Evolutionary conservation across 345 rosid species (phyloP), one percentile per base, ranked within the genome.

Genomic region (Kandelia obovata): DNA sequence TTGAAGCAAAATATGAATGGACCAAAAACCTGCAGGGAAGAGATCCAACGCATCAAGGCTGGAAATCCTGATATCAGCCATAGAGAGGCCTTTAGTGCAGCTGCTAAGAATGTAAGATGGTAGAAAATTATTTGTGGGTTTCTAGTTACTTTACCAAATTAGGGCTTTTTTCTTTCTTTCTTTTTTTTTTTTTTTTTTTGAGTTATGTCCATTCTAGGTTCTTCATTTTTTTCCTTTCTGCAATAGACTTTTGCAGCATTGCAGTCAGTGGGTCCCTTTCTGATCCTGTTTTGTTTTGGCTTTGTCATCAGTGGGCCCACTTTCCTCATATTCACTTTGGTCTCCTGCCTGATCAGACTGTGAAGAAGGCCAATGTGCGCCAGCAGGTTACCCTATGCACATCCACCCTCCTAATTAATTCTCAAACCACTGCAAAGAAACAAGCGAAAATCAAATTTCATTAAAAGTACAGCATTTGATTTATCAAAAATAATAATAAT

Each of bases 41-140:
- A 92, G 86, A 96, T 96, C 89, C 98, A 92, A 86, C 97, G 99
- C 67, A 92, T 96, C 87, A 96, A 96, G 83, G 98, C 98, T 66
- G 90, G 87, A 69, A 96, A 96, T 76, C 99, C 98, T 74, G 98
- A 96, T 77, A 96, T 96, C 46, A 96, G 96, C 79, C 99, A 96
- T 88, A 86, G 99, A 79, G 99, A 96, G 73, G 99, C 99, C 69
- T 96, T 96, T 69, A 90, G 99, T 81, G 99, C 98, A 31, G 99
- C 99, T 79, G 99, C 99, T 55, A 96, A 96, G 84, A 96, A 96
- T 80, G 99, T 96, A 73, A 88, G 91, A 75, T 71, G 77, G 79
- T 60, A 23, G 55, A 66, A 58, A 25, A 11, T 70, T 59, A 30
- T 53, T 34, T 64, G 46, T 43, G 59, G 70, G 71, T 23, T 69